phyloP scores from a whole-genome alignment of 768 basidiomycete species.

The Cystobasidium onofrii region DNA sequence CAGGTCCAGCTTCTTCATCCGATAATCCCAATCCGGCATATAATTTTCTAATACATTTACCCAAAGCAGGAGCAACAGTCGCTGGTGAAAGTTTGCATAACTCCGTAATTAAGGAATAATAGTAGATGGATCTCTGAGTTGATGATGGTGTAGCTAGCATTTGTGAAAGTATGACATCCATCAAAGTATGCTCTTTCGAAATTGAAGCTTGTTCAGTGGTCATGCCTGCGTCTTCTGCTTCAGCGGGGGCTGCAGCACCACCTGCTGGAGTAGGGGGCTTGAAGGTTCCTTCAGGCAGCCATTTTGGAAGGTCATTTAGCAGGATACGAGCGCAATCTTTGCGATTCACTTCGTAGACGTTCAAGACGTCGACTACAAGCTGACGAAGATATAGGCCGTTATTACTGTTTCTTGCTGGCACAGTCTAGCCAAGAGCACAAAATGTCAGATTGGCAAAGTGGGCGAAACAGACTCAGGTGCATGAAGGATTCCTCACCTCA shows the following conservation, averaged over 20 bases:
- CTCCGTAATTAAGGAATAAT: conserved; percentile 79
- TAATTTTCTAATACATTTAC: conserved; percentile 83
- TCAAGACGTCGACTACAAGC: conserved; percentile 64
- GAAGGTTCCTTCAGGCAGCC: conserved; percentile 75
- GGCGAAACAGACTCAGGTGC: no score
- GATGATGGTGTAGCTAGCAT: conserved; percentile 71
- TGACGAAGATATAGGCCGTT: conserved; percentile 53
- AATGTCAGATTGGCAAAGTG: neutral
- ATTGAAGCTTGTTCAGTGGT: conserved; percentile 58
- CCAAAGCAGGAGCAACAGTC: conserved; percentile 90
- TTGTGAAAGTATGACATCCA: conserved; percentile 72
- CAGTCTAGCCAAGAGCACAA: conserved; percentile 19
- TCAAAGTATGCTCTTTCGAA: conserved; percentile 78
- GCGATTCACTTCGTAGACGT: conserved; percentile 89
- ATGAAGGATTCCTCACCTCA: conserved; percentile 1
- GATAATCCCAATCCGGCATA: conserved; percentile 65
- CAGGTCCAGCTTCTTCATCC: neutral
- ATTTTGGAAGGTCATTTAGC: conserved; percentile 50
- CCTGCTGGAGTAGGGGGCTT: conserved; percentile 46
- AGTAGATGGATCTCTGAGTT: conserved; percentile 69
- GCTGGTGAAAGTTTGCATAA: conserved; percentile 86
- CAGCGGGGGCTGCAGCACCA: neutral
- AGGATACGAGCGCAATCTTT: conserved; percentile 86
- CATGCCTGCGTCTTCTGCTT: neutral
- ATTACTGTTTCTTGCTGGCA: neutral